Conservation (phyloP, 2,329 filamentous ascomycete species). For the Trichoderma sp. region DNA sequence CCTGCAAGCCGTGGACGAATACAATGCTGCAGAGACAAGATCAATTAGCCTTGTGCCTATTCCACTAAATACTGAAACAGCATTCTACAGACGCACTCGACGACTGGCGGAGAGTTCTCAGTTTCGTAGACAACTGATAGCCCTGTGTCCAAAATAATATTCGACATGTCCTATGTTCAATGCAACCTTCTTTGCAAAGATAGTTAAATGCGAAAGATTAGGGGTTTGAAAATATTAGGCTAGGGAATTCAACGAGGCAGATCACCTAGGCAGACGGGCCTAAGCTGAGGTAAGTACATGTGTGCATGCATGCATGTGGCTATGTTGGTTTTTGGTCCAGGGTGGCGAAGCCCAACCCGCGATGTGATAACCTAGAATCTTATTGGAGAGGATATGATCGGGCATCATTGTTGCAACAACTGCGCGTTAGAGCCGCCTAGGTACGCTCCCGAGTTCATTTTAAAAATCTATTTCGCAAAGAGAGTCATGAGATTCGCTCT, state of each 20-base stretch:
- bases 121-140: background rate
- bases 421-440: no score
- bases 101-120: background rate
- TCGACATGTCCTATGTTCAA: background rate
- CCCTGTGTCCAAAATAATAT: background rate
- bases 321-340: no score
- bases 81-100: background rate
- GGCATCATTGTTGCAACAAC: no score
- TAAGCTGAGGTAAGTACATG: background rate
- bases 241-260: background rate
- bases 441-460: no score
- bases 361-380: no score
- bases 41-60: background rate
- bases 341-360: no score
- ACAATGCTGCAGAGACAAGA: background rate
- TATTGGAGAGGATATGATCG: no score
- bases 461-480: no score
- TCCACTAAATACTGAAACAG: background rate
- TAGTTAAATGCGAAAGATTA: background rate
- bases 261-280: background rate
- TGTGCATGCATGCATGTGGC: no score
- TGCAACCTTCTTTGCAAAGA: background rate
- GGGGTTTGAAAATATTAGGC: background rate
- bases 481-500: no score
- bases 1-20: background rate